phyloP scores from a whole-genome alignment of 257 asterid species.

The Plectranthus barbatus region DNA sequence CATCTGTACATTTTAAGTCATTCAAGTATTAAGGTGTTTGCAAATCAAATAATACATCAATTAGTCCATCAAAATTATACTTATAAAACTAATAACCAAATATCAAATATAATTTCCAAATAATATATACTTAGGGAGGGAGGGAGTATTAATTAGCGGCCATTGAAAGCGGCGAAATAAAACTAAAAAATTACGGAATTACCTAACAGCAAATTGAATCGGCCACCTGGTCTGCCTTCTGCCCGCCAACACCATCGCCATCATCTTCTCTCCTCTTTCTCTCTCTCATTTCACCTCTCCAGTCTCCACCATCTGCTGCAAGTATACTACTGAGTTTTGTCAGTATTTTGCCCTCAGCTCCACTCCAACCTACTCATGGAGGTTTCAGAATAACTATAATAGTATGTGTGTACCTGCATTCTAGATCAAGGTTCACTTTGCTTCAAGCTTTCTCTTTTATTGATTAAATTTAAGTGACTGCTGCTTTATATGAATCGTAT shows the following conservation, averaged over 20 bases:
- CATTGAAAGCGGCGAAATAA: too few species aligned
- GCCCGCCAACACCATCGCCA: slow-evolving; percentile 2
- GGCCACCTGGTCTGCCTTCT: not conserved
- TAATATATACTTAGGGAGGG: too few species aligned
- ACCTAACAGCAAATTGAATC: not conserved
- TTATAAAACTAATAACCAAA: too few species aligned
- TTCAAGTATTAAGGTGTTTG: too few species aligned
- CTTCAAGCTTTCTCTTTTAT: too few species aligned
- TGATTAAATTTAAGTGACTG: not conserved
- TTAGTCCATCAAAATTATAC: too few species aligned
- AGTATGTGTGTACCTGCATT: not conserved
- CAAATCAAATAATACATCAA: too few species aligned
- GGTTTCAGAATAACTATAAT: not conserved
- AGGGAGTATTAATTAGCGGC: too few species aligned
- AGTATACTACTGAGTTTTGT: not conserved
- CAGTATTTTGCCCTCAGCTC: not conserved
- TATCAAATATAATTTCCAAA: too few species aligned
- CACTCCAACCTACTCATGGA: not conserved
- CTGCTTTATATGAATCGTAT: not conserved
- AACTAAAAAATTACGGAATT: not conserved
- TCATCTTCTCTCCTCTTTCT: not conserved
- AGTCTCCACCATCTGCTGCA: not conserved
- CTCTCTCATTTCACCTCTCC: not conserved
- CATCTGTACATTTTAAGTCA: too few species aligned
- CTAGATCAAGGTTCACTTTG: not conserved